These are phyloP conservation scores for Mycena metata DNA, from an alignment of 768 basidiomycete genomes.

Conservation along the genomic window DNA sequence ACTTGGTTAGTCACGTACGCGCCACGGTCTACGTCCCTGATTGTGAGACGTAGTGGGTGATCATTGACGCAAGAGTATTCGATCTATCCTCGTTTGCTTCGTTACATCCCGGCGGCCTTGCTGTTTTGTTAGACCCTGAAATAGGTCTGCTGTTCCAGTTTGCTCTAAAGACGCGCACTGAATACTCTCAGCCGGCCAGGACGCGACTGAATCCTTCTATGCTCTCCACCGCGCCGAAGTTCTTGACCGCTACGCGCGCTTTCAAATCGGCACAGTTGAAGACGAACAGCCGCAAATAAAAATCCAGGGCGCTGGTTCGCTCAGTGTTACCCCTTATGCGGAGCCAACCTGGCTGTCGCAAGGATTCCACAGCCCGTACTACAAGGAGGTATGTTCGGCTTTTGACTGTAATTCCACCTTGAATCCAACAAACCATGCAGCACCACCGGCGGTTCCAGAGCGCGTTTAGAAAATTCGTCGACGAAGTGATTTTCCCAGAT, in stretches of 20 bases:
- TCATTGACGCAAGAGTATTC: conserved; percentile 80
- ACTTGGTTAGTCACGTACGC: conserved; percentile 21
- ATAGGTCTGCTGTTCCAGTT: conserved; percentile 65
- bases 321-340: conserved; percentile 80
- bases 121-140: conserved; percentile 82
- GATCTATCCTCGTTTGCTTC: conserved; percentile 84
- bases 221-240: conserved; percentile 48
- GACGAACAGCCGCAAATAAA: conserved; percentile 67
- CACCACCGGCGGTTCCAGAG: conserved; percentile 73
- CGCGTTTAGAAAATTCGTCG: conserved; percentile 78
- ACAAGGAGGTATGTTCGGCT: conserved; percentile 3
- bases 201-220: conserved; percentile 65
- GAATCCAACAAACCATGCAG: conserved; percentile 49
- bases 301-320: conserved; percentile 58
- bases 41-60: conserved; percentile 20
- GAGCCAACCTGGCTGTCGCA: conserved; percentile 75
- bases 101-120: conserved; percentile 87
- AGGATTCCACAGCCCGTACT: conserved; percentile 33
- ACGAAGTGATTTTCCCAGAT: conserved; percentile 75
- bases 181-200: conserved; percentile 76
- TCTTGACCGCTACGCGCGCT: conserved; percentile 63
- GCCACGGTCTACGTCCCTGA: neutral
- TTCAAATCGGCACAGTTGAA: conserved; percentile 72
- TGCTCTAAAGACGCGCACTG: neutral
- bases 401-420: neutral